Percentiles rank a stretch among this genome's conserved stretches.
Evolutionary conservation across 1,284 basidiomycete species (phyloP).

Genomic region (Sanghuangporus weigelae): DNA sequence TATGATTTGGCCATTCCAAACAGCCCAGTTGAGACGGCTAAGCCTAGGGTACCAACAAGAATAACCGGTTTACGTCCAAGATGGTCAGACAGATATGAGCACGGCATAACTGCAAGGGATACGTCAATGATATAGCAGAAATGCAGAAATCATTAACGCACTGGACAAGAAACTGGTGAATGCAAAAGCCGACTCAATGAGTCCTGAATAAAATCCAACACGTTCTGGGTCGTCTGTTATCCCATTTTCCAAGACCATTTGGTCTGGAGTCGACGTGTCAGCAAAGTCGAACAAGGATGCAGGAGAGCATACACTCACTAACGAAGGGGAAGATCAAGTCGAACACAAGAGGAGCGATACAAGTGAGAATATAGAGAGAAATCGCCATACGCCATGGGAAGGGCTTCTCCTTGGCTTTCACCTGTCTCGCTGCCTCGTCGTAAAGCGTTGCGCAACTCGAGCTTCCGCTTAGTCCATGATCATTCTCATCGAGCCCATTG

Average conservation of each 20-base stretch:
- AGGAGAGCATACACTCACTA: slow-evolving; percentile 11
- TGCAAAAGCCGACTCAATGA: slow-evolving; percentile 22
- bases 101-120: slow-evolving; percentile 15
- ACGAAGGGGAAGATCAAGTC: slow-evolving; percentile 24
- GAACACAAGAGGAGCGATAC: slow-evolving; percentile 18
- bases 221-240: slow-evolving; percentile 21
- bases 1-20: slow-evolving; percentile 20
- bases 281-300: background rate
- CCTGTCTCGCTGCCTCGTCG: background rate
- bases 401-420: background rate
- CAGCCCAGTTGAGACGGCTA: slow-evolving; percentile 16
- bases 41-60: slow-evolving; percentile 18
- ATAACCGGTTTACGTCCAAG: slow-evolving; percentile 20
- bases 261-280: slow-evolving; percentile 6
- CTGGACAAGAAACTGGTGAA: slow-evolving; percentile 20
- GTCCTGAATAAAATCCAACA: slow-evolving; percentile 24
- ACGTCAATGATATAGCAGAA: background rate
- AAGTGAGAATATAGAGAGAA: slow-evolving; percentile 6
- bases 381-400: slow-evolving; percentile 14
- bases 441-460: background rate
- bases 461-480: background rate
- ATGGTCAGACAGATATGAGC: slow-evolving; percentile 18
- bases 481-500: background rate
- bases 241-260: slow-evolving; percentile 24
- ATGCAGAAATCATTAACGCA: background rate